Evolutionary conservation across 2,329 filamentous ascomycete genomes (phyloP).

Genomic region (Fusarium ambrosium): DNA sequence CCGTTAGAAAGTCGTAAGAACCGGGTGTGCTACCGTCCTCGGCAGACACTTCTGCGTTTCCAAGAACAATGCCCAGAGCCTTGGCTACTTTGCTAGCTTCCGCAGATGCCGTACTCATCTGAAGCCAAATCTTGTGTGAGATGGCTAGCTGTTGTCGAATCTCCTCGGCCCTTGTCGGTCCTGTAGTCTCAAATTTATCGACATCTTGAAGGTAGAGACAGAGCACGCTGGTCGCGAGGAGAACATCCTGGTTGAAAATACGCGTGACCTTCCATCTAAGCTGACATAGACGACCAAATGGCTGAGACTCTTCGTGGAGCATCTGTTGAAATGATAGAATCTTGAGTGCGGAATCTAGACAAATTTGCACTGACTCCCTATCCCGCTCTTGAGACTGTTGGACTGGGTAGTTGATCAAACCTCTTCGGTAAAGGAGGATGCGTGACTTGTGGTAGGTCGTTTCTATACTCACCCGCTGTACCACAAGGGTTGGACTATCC

Average conservation of each 20-base stretch:
- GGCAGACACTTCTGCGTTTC: slow-evolving; percentile 14
- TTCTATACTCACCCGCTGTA: slow-evolving; percentile 28
- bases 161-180: slow-evolving; percentile 20
- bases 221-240: slow-evolving; percentile 31
- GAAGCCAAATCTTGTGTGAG: slow-evolving; percentile 31
- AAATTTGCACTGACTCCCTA: slow-evolving; percentile 20
- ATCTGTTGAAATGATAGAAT: slow-evolving; percentile 30
- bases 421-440: slow-evolving; percentile 26
- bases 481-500: slow-evolving; percentile 30
- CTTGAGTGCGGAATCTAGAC: slow-evolving; percentile 29
- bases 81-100: slow-evolving; percentile 31
- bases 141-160: slow-evolving; percentile 20
- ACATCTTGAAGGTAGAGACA: slow-evolving; percentile 30
- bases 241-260: slow-evolving; percentile 30
- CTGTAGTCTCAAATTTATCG: slow-evolving; percentile 25
- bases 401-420: slow-evolving; percentile 17
- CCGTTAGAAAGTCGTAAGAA: slow-evolving; percentile 19
- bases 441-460: slow-evolving; percentile 24
- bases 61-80: slow-evolving; percentile 31
- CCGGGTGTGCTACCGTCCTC: not conserved
- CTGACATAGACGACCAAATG: slow-evolving; percentile 28
- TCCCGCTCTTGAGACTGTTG: slow-evolving; percentile 17
- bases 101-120: slow-evolving; percentile 23
- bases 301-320: slow-evolving; percentile 32
- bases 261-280: slow-evolving; percentile 24